phyloP scores from a whole-genome alignment of 1,284 basidiomycete genomes.

The Microbotryomycetes sp. region DNA sequence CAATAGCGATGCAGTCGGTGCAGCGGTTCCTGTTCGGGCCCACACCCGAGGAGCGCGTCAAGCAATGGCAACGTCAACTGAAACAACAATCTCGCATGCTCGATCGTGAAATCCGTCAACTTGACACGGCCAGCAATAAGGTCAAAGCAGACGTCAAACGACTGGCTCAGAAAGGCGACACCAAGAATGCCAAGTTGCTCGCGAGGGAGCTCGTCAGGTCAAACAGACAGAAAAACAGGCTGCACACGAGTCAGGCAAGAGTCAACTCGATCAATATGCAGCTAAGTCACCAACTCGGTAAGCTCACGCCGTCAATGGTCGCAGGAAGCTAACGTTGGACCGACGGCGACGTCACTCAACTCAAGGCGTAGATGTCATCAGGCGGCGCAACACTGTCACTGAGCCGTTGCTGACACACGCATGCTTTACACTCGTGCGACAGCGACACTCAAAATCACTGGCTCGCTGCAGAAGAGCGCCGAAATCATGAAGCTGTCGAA shows the following conservation, averaged over 20 bases:
- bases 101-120: constrained; percentile 88
- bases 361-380: too few species aligned
- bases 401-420: background rate
- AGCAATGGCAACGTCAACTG: constrained; percentile 79
- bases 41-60: constrained; percentile 82
- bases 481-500: constrained; percentile 99
- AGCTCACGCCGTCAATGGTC: constrained; percentile 42
- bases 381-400: background rate
- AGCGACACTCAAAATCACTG: constrained; percentile 98
- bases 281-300: constrained; percentile 87
- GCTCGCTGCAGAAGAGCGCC: constrained; percentile 90
- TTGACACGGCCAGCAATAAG: constrained; percentile 76
- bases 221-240: constrained; percentile 85
- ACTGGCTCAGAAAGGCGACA: constrained; percentile 83
- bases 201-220: constrained; percentile 83
- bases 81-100: constrained; percentile 69
- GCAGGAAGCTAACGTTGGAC: background rate
- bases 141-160: constrained; percentile 78
- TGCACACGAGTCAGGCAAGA: constrained; percentile 87
- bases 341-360: background rate
- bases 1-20: constrained; percentile 72
- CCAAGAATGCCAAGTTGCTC: constrained; percentile 84
- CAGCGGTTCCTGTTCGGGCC: constrained; percentile 90
- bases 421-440: background rate
- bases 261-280: constrained; percentile 87